phyloP scores from a whole-genome alignment of 2,329 filamentous ascomycete species.

The Cadophora gregata region DNA sequence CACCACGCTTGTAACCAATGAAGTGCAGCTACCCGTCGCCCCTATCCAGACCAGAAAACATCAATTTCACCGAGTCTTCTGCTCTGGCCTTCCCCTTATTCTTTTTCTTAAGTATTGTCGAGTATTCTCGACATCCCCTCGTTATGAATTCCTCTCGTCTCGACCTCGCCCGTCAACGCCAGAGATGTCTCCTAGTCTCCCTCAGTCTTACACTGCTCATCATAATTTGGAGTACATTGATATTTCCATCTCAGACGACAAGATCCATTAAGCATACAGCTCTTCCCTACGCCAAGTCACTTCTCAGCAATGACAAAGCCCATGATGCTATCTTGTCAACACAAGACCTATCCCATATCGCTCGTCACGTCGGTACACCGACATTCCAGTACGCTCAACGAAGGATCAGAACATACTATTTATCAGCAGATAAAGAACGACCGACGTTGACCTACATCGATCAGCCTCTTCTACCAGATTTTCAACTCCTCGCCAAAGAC shows the following conservation, averaged over 20 bases:
- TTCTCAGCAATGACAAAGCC: not conserved
- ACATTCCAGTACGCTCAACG: slow-evolving; percentile 33
- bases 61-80: not conserved
- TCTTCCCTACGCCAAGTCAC: not conserved
- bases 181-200: not conserved
- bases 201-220: slow-evolving; percentile 2
- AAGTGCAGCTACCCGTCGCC: not conserved
- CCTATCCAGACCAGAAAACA: not conserved
- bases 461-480: slow-evolving; percentile 19
- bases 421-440: slow-evolving; percentile 16
- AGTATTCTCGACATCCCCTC: slow-evolving; percentile 13
- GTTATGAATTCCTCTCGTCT: slow-evolving; percentile 10
- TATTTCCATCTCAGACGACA: slow-evolving; percentile 1
- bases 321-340: not conserved
- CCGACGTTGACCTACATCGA: slow-evolving; percentile 29
- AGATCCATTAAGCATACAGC: not conserved
- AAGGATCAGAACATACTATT: slow-evolving; percentile 28
- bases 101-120: not conserved
- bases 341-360: slow-evolving; percentile 30
- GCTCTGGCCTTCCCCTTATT: not conserved
- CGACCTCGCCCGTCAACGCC: not conserved
- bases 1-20: slow-evolving; percentile 2
- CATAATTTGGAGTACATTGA: not conserved
- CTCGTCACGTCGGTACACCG: slow-evolving; percentile 24
- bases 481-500: slow-evolving; percentile 7